These are phyloP conservation scores for Lipomyces orientalis DNA, from an alignment of 805 yeast genomes.

Conservation along the genomic window DNA sequence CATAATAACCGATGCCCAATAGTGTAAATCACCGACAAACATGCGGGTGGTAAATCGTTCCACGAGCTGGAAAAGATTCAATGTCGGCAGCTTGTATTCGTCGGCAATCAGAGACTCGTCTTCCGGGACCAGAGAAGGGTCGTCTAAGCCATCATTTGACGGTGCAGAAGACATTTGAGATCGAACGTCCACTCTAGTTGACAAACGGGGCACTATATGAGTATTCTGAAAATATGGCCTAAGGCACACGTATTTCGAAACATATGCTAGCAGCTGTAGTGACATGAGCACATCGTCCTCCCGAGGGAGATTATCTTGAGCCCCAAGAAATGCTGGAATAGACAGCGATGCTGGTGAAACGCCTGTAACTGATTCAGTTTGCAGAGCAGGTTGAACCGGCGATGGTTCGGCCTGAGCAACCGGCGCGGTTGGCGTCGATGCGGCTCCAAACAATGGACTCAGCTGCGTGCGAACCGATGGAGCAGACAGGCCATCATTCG, in stretches of 20 bases:
- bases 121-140: constrained; percentile 30
- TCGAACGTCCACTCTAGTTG: constrained; percentile 46
- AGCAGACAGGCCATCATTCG: background rate
- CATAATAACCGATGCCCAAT: constrained; percentile 99
- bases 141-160: constrained; percentile 15
- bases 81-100: constrained; percentile 52
- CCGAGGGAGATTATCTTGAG: constrained; percentile 59
- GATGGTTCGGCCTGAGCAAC: constrained; percentile 8
- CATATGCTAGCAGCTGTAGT: constrained; percentile 86
- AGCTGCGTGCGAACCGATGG: background rate
- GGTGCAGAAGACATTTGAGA: background rate
- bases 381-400: constrained; percentile 8
- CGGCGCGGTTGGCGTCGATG: constrained; percentile 10
- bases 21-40: constrained; percentile 79
- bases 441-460: constrained; percentile 5
- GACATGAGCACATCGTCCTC: constrained; percentile 96
- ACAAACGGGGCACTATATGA: constrained; percentile 73
- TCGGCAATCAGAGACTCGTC: constrained; percentile 47
- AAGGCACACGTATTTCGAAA: constrained; percentile 85
- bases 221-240: constrained; percentile 76
- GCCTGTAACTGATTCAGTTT: constrained; percentile 8
- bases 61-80: constrained; percentile 85
- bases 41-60: constrained; percentile 81
- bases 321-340: constrained; percentile 27
- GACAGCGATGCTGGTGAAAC: constrained; percentile 12